A percentile compares a stretch with the other conserved stretches of the same genome.
Evolutionary conservation across 768 basidiomycete species (phyloP).

Genomic region (Multifurca ochricompacta): DNA sequence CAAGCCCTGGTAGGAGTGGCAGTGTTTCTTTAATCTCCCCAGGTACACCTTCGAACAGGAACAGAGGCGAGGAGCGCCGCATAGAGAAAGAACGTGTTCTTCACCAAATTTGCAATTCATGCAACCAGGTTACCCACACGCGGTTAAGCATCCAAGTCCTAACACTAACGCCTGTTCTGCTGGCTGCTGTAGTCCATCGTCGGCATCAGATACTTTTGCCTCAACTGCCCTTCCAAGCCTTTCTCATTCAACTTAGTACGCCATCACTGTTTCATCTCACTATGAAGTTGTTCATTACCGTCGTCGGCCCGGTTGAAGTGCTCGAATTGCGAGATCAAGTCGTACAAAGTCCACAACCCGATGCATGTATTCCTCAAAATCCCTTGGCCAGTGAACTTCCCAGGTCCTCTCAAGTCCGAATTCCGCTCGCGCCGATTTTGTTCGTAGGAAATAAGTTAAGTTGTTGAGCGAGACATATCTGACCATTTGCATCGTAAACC

Average conservation of each 20-base stretch:
- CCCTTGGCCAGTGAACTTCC: slow-evolving; percentile 58
- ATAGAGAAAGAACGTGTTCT: slow-evolving; percentile 7
- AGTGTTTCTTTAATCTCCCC: slow-evolving; percentile 14
- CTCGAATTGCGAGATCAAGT: slow-evolving; percentile 65
- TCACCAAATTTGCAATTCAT: slow-evolving; percentile 16
- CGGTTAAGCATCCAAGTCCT: too few relatives aligned
- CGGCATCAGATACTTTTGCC: slow-evolving; percentile 84
- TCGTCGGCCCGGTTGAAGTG: slow-evolving; percentile 60
- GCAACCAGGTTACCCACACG: slow-evolving; percentile 15
- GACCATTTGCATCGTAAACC: too few relatives aligned
- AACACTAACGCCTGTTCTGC: not conserved
- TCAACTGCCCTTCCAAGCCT: slow-evolving; percentile 75
- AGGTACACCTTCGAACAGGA: slow-evolving; percentile 4
- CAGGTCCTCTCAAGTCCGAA: slow-evolving; percentile 41
- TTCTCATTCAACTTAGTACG: slow-evolving; percentile 66
- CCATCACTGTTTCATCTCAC: slow-evolving; percentile 10
- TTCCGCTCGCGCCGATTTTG: slow-evolving; percentile 64
- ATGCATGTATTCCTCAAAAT: slow-evolving; percentile 87
- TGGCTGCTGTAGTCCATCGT: slow-evolving; percentile 47
- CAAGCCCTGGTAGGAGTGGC: slow-evolving; percentile 19
- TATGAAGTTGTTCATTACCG: not conserved
- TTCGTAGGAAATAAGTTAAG: too few relatives aligned
- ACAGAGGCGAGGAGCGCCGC: not conserved
- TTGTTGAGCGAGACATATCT: too few relatives aligned
- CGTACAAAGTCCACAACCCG: slow-evolving; percentile 75